These are phyloP conservation scores for Daedaleopsis sinensis DNA, from an alignment of 768 basidiomycete species.

Conservation along the genomic window DNA sequence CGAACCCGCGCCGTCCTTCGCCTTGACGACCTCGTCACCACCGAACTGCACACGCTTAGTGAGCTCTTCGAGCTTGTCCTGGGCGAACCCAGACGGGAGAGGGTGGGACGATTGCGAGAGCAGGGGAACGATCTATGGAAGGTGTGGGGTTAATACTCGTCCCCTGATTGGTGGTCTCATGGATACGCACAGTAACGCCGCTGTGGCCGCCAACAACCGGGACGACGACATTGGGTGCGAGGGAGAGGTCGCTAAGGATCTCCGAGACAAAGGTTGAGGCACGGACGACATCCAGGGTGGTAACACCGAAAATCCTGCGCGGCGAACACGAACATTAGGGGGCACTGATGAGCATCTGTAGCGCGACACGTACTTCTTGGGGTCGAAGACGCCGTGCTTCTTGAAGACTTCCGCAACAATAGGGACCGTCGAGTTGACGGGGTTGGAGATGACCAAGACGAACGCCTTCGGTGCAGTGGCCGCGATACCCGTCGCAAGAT, in stretches of 20 bases:
- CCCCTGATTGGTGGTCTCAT: conserved; percentile 1
- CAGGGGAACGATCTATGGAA: conserved; percentile 80
- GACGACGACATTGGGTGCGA: conserved; percentile 65
- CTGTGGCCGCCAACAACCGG: conserved; percentile 97
- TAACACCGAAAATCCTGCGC: conserved; percentile 93
- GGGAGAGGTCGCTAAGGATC: conserved; percentile 63
- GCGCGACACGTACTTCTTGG: conserved; percentile 67
- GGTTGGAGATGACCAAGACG: conserved; percentile 97
- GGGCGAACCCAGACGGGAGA: conserved; percentile 59
- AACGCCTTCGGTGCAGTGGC: conserved; percentile 84
- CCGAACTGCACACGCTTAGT: conserved; percentile 92
- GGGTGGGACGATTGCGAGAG: conserved; percentile 88
- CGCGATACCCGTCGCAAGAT: conserved; percentile 90
- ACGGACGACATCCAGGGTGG: conserved; percentile 96
- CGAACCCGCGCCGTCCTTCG: conserved; percentile 91
- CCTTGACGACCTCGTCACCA: conserved; percentile 97
- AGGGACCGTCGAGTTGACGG: conserved; percentile 98
- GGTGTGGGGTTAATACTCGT: background rate
- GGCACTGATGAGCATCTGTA: background rate
- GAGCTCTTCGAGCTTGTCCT: conserved; percentile 56
- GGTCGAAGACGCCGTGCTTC: conserved; percentile 88
- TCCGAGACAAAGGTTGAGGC: conserved; percentile 96
- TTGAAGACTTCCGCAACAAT: conserved; percentile 96
- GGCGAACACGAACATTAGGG: background rate
- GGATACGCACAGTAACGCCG: conserved; percentile 73